These are phyloP conservation scores for Apiospora arundinis DNA, from an alignment of 2,329 filamentous ascomycete genomes.

Conservation along the genomic window DNA sequence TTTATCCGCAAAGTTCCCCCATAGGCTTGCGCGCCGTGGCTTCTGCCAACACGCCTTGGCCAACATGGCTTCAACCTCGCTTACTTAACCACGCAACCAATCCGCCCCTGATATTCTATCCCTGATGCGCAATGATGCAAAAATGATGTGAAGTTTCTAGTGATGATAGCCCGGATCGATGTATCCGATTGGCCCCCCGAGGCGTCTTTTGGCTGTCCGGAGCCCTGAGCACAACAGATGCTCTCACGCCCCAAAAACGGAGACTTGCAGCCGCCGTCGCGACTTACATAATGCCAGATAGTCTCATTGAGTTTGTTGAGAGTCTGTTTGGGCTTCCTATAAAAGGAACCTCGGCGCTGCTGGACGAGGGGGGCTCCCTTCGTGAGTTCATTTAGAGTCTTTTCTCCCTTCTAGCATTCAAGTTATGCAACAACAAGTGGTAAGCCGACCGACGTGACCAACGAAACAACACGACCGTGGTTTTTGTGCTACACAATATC, in stretches of 20 bases:
- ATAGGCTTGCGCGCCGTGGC: neutral
- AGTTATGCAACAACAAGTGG: neutral
- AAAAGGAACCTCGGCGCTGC: neutral
- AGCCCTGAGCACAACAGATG: neutral
- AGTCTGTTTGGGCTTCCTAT: neutral
- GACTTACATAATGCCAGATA: conserved; percentile 8
- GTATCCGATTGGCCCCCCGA: neutral
- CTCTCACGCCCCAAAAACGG: neutral
- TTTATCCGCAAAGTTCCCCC: neutral
- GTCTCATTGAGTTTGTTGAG: neutral
- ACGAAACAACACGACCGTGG: neutral
- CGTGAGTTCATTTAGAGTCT: neutral
- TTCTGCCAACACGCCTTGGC: neutral
- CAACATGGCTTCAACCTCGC: neutral
- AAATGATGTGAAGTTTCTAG: neutral
- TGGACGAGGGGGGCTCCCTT: neutral
- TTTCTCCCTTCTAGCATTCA: neutral
- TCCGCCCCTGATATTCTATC: neutral
- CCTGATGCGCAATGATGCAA: neutral
- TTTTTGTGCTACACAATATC: neutral
- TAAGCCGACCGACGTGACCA: neutral
- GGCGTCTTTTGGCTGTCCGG: neutral
- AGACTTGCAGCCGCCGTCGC: neutral
- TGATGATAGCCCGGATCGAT: neutral
- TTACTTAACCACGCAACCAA: neutral